Conservation (phyloP, 2,329 filamentous ascomycete species). For the Fusarium irregulare region DNA sequence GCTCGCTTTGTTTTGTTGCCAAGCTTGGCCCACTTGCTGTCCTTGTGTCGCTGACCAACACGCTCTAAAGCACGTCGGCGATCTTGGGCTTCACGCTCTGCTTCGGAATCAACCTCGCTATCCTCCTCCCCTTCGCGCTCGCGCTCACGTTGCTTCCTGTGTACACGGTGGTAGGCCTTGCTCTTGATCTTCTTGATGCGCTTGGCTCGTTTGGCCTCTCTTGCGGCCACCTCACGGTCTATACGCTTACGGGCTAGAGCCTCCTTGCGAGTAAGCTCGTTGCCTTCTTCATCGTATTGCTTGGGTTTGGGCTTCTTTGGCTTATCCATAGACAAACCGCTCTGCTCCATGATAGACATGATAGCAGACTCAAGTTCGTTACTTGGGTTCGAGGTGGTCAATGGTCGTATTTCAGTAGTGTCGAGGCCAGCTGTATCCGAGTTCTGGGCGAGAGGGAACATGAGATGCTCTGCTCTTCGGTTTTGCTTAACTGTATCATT, state of each 20-base stretch:
- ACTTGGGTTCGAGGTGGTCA: slow-evolving; percentile 71
- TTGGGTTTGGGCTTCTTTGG: slow-evolving; percentile 64
- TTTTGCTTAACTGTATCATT: slow-evolving; percentile 95
- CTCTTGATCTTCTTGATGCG: slow-evolving; percentile 99
- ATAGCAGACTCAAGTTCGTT: slow-evolving; percentile 90
- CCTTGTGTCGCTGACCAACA: slow-evolving; percentile 85
- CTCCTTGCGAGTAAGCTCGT: slow-evolving; percentile 77
- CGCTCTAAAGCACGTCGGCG: slow-evolving; percentile 83
- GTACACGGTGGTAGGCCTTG: slow-evolving; percentile 91
- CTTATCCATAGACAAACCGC: slow-evolving; percentile 72
- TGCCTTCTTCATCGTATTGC: slow-evolving; percentile 75
- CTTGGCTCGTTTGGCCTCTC: slow-evolving; percentile 88
- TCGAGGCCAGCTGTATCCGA: slow-evolving; percentile 70
- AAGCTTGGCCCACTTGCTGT: slow-evolving; percentile 93
- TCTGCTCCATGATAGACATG: slow-evolving; percentile 88
- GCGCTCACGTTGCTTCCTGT: slow-evolving; percentile 77
- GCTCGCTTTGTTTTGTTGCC: slow-evolving; percentile 82
- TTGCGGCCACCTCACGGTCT: slow-evolving; percentile 85
- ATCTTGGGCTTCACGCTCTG: slow-evolving; percentile 73
- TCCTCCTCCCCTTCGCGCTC: slow-evolving; percentile 67
- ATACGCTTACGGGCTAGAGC: slow-evolving; percentile 79
- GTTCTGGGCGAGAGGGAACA: slow-evolving; percentile 85
- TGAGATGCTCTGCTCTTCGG: slow-evolving; percentile 87
- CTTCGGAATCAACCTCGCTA: slow-evolving; percentile 72
- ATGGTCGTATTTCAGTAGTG: slow-evolving; percentile 72